These are phyloP conservation scores for Pythium myriotylum DNA, from an alignment of 352 stramenopile genomes.

Conservation along the genomic window DNA sequence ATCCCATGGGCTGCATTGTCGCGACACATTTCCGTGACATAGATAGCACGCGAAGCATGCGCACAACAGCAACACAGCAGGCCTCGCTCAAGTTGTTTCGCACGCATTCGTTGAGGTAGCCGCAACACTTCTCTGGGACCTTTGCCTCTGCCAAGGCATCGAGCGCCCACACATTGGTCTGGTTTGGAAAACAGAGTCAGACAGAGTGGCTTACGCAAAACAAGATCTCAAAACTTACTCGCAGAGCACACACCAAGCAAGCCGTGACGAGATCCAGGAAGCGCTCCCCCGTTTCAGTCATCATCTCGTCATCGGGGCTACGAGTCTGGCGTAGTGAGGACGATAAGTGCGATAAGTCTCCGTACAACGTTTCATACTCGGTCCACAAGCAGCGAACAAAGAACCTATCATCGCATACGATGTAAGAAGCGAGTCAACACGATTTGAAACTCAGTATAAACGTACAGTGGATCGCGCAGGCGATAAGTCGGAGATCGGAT, in stretches of 20 bases:
- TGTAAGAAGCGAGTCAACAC: not conserved
- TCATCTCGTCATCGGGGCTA: slow-evolving; percentile 63
- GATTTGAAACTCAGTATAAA: slow-evolving; percentile 3
- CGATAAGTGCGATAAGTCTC: slow-evolving; percentile 67
- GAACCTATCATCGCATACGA: slow-evolving; percentile 37
- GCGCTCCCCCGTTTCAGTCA: slow-evolving; percentile 63
- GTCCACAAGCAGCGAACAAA: slow-evolving; percentile 82
- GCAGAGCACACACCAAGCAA: slow-evolving; percentile 74
- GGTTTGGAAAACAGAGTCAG: not conserved
- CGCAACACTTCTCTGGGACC: slow-evolving; percentile 64
- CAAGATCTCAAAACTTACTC: slow-evolving; percentile 40
- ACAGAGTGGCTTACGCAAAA: not conserved
- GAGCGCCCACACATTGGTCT: slow-evolving; percentile 73
- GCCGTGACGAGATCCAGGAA: slow-evolving; percentile 75
- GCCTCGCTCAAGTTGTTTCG: slow-evolving; percentile 62
- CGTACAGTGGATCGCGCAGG: slow-evolving; percentile 89
- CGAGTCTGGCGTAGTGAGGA: slow-evolving; percentile 64
- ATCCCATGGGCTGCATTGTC: slow-evolving; percentile 57
- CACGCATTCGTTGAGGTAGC: slow-evolving; percentile 69
- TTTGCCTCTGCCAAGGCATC: slow-evolving; percentile 57
- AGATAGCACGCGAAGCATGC: slow-evolving; percentile 68
- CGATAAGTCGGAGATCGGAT: slow-evolving; percentile 93
- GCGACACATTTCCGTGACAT: slow-evolving; percentile 57
- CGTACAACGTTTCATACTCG: slow-evolving; percentile 76
- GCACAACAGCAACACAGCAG: slow-evolving; percentile 63